Percentiles rank a stretch among this genome's conserved stretches.
Conservation (phyloP, 192 early-diverging fungal species). For the Linnemannia zychae region DNA sequence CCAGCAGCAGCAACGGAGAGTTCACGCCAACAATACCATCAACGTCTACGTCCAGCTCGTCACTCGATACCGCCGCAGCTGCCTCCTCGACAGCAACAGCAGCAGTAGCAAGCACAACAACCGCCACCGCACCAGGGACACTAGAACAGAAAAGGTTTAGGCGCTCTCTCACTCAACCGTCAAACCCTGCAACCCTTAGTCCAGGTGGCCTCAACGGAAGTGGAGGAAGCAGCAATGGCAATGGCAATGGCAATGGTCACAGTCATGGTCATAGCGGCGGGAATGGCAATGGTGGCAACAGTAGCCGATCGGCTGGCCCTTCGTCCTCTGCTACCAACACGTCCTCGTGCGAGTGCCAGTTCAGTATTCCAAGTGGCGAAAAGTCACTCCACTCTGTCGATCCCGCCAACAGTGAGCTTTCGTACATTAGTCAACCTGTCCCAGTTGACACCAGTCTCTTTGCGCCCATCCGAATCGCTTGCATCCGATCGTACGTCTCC, state of each 20-base stretch:
- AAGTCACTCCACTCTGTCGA: conserved; percentile 51
- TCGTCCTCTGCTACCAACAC: conserved; percentile 18
- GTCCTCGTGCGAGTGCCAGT: conserved; percentile 46
- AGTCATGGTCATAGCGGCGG: neutral
- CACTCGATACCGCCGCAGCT: conserved; percentile 5
- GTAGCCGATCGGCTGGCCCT: conserved; percentile 12
- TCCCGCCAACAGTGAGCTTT: conserved; percentile 40
- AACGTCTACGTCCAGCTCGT: conserved; percentile 8
- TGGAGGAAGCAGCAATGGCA: neutral
- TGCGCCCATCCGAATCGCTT: conserved; percentile 52
- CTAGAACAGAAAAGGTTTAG: conserved; percentile 43
- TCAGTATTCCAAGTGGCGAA: conserved; percentile 51
- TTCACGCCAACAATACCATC: neutral
- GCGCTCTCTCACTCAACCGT: conserved; percentile 31
- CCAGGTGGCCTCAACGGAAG: neutral
- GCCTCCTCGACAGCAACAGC: neutral
- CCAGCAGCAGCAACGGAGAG: neutral
- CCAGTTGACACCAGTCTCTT: conserved; percentile 51
- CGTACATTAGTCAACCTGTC: conserved; percentile 49
- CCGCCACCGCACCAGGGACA: neutral
- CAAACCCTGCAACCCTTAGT: conserved; percentile 14
- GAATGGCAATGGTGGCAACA: neutral
- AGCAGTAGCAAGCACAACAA: conserved; percentile 1
- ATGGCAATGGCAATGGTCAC: neutral
- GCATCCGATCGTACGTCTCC: conserved; percentile 52